A percentile compares a stretch with the other conserved stretches of the same genome.
Evolutionary conservation across 2,329 filamentous ascomycete species (phyloP).

Genomic region (Penicillium concentricum): DNA sequence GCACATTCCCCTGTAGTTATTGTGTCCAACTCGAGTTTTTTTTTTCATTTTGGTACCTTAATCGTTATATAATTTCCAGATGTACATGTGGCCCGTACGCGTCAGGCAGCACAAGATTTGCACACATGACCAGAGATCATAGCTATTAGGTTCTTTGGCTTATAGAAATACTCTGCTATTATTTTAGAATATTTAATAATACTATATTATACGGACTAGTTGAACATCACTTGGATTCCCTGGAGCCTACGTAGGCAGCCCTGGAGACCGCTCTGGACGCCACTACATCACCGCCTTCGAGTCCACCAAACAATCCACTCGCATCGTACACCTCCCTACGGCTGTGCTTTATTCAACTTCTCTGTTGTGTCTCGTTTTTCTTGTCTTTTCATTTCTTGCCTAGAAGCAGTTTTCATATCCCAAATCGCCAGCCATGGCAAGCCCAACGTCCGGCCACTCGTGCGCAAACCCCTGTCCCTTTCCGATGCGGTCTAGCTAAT

Average conservation of each 20-base stretch:
- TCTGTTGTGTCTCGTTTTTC: conserved; percentile 16
- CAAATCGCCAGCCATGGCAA: conserved; percentile 45
- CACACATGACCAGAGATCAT: neutral
- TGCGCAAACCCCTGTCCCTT: conserved; percentile 36
- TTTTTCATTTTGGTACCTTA: conserved; percentile 3
- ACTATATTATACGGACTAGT: neutral
- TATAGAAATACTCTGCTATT: neutral
- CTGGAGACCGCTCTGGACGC: conserved; percentile 12
- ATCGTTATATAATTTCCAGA: neutral
- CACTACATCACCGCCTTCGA: conserved; percentile 29
- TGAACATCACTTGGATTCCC: neutral
- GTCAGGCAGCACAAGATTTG: conserved; percentile 2
- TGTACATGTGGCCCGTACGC: neutral
- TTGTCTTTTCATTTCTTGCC: conserved; percentile 7
- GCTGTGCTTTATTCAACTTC: conserved; percentile 8
- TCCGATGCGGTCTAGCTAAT: conserved; percentile 30
- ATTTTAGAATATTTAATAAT: neutral
- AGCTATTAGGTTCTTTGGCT: neutral
- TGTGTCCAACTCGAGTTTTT: conserved; percentile 16
- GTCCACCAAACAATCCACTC: conserved; percentile 24
- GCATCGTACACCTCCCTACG: conserved; percentile 6
- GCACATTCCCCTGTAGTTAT: conserved; percentile 41
- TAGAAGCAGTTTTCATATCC: conserved; percentile 6
- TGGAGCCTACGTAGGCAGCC: conserved; percentile 1
- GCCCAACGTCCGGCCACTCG: conserved; percentile 45